Percentiles rank a stretch among this genome's conserved stretches.
Evolutionary conservation across 768 basidiomycete genomes (phyloP).

Genomic region (Tylopilus rubrobrunneus): DNA sequence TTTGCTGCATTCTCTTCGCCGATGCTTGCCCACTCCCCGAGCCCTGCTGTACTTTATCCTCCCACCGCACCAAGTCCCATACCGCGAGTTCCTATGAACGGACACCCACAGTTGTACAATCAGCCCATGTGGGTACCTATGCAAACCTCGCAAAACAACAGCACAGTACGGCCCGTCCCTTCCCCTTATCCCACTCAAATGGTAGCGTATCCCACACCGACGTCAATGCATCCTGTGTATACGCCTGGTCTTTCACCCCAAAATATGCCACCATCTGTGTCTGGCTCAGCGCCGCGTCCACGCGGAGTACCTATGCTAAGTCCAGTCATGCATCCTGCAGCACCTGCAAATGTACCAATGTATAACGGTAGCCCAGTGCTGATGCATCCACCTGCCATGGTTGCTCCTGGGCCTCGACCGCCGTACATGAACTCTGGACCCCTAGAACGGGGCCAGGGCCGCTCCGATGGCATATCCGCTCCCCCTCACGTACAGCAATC

Average conservation of each 20-base stretch:
- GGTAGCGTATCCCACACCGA: constrained; percentile 61
- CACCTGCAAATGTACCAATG: constrained; percentile 43
- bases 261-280: constrained; percentile 27
- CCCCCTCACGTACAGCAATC: constrained; percentile 39
- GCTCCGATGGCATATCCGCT: constrained; percentile 43
- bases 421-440: constrained; percentile 46
- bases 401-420: constrained; percentile 29
- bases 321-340: constrained; percentile 65
- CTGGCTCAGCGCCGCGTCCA: constrained; percentile 37
- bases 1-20: constrained; percentile 64
- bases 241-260: constrained; percentile 39
- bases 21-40: constrained; percentile 70
- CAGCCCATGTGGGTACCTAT: constrained; percentile 66
- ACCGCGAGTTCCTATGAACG: constrained; percentile 60
- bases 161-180: constrained; percentile 50
- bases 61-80: constrained; percentile 61
- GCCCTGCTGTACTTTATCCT: constrained; percentile 63
- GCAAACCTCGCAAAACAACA: constrained; percentile 41
- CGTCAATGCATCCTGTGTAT: constrained; percentile 46
- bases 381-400: constrained; percentile 50
- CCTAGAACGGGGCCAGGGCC: constrained; percentile 46
- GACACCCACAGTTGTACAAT: constrained; percentile 56
- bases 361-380: constrained; percentile 68
- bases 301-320: constrained; percentile 63
- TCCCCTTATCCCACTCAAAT: constrained; percentile 66